Percentiles rank a stretch among this genome's conserved stretches.
Evolutionary conservation across 345 rosid species (phyloP).

Genomic region (Lumnitzera racemosa): DNA sequence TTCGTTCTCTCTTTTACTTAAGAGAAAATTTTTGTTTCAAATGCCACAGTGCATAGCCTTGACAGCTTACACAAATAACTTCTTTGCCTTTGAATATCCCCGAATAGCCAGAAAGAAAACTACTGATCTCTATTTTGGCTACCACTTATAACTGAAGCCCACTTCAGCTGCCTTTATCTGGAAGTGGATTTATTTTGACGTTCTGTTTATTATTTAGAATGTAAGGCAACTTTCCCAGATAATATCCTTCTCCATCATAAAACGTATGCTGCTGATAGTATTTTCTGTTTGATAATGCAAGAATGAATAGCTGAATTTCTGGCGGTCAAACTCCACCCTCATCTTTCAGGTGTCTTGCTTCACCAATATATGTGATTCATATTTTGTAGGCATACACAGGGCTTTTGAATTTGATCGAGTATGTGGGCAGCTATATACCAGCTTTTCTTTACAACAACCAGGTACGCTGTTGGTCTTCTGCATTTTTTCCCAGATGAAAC

Average conservation of each 20-base stretch:
- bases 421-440: constrained; percentile 53
- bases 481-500: not conserved
- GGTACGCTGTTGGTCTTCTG: constrained; percentile 26
- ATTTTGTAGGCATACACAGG: constrained; percentile 79
- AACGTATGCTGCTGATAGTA: too few relatives aligned
- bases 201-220: not conserved
- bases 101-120: too few relatives aligned
- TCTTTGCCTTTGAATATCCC: too few relatives aligned
- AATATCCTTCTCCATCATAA: not conserved
- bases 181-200: not conserved
- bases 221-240: not conserved
- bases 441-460: constrained; percentile 69
- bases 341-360: not conserved
- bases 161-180: not conserved
- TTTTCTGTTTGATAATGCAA: too few relatives aligned
- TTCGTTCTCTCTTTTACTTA: too few relatives aligned
- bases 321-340: not conserved
- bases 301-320: not conserved
- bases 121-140: too few relatives aligned
- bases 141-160: too few relatives aligned
- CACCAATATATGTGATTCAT: constrained; percentile 10
- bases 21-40: too few relatives aligned
- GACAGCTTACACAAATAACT: too few relatives aligned
- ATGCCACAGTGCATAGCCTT: too few relatives aligned
- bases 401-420: constrained; percentile 66